phyloP scores from a whole-genome alignment of 78 protist genomes.

The Cavenderia fasciculata region DNA sequence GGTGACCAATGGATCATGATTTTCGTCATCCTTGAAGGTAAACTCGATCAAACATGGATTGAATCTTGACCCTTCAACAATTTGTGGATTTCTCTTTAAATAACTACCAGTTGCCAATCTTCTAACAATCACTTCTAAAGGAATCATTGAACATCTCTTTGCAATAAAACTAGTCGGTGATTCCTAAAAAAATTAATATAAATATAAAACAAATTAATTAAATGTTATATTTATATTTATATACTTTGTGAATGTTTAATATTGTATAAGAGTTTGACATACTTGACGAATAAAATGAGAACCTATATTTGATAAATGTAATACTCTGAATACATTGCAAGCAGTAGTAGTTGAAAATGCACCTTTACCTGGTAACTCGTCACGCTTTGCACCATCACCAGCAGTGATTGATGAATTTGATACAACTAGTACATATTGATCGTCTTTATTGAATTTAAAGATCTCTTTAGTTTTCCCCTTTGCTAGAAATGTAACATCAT shows the following conservation, averaged over 20 bases:
- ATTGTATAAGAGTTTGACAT: no score
- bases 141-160: constrained; percentile 74
- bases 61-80: constrained; percentile 52
- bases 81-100: constrained; percentile 62
- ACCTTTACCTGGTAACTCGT: constrained; percentile 51
- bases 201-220: neutral
- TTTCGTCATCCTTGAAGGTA: constrained; percentile 69
- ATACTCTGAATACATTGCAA: constrained; percentile 30
- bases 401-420: constrained; percentile 76
- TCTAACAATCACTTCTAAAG: constrained; percentile 71
- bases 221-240: neutral
- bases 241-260: neutral
- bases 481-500: constrained; percentile 49
- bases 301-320: constrained; percentile 42
- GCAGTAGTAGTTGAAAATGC: constrained; percentile 47
- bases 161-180: constrained; percentile 54
- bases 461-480: constrained; percentile 61
- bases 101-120: constrained; percentile 77
- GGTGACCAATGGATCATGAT: constrained; percentile 74
- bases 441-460: constrained; percentile 46
- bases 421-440: constrained; percentile 56
- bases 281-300: constrained; percentile 53
- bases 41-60: constrained; percentile 61
- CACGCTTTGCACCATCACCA: constrained; percentile 78
- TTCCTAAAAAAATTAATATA: neutral